phyloP scores from a whole-genome alignment of 2,329 filamentous ascomycete genomes.

The Aureobasidium sp. region DNA sequence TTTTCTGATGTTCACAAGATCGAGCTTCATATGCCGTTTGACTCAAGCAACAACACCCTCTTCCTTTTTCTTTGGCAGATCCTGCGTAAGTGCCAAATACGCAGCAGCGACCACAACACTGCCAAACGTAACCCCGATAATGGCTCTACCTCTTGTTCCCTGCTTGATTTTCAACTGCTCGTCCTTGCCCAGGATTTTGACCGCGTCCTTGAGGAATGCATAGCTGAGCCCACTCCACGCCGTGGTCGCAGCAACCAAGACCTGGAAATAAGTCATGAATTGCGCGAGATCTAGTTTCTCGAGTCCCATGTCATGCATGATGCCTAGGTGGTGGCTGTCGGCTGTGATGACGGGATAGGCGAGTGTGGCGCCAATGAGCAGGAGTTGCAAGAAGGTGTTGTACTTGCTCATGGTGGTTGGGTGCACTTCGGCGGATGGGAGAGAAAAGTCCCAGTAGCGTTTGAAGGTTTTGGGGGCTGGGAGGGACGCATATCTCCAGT shows the following conservation, averaged over 20 bases:
- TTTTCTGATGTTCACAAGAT: no score
- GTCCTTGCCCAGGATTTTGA: slow-evolving; percentile 65
- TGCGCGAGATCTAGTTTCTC: slow-evolving; percentile 28
- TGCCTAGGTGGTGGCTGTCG: slow-evolving; percentile 21
- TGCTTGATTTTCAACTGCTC: slow-evolving; percentile 43
- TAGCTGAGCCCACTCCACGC: slow-evolving; percentile 93
- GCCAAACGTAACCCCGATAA: slow-evolving; percentile 42
- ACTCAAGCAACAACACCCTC: not conserved
- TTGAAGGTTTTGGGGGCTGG: slow-evolving; percentile 87
- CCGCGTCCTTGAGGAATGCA: slow-evolving; percentile 80
- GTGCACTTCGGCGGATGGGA: slow-evolving; percentile 78
- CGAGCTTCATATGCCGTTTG: not conserved
- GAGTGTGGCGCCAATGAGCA: slow-evolving; percentile 77
- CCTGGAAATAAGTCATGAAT: slow-evolving; percentile 48
- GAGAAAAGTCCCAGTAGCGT: slow-evolving; percentile 94
- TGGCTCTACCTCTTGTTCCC: slow-evolving; percentile 40
- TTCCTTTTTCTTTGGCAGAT: slow-evolving; percentile 9
- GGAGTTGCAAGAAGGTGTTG: slow-evolving; percentile 88
- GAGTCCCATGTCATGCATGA: slow-evolving; percentile 22
- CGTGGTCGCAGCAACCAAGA: slow-evolving; percentile 80
- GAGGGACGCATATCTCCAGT: slow-evolving; percentile 91
- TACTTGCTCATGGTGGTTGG: slow-evolving; percentile 78
- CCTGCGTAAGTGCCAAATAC: slow-evolving; percentile 21
- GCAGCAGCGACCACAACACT: slow-evolving; percentile 37
- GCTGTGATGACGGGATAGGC: slow-evolving; percentile 62